These are phyloP conservation scores for Collybia sp. DNA, from an alignment of 768 basidiomycete species.

Conservation along the genomic window DNA sequence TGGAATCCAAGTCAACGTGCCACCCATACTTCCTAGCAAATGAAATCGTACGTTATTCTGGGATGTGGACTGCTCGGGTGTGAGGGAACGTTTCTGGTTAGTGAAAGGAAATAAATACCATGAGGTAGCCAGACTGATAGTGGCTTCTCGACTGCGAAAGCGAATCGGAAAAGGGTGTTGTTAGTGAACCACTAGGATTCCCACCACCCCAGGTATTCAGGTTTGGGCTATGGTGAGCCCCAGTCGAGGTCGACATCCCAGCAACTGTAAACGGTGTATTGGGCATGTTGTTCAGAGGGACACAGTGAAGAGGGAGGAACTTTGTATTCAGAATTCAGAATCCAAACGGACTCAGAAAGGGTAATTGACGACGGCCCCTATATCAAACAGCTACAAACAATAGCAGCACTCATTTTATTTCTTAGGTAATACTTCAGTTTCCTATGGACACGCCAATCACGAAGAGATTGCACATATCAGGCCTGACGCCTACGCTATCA, in stretches of 20 bases:
- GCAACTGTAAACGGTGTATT: constrained; percentile 51
- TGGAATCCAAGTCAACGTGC: constrained; percentile 10
- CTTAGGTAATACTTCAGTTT: too few species aligned
- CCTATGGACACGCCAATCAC: constrained; percentile 25
- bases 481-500: constrained; percentile 64
- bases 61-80: constrained; percentile 44
- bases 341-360: too few species aligned
- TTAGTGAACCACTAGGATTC: constrained; percentile 25
- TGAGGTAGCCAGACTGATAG: constrained; percentile 78
- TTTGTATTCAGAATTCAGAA: too few species aligned
- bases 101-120: constrained; percentile 42
- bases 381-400: too few species aligned
- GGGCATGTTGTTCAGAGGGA: constrained; percentile 23
- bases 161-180: constrained; percentile 57
- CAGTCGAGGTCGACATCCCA: constrained; percentile 52
- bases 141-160: constrained; percentile 70
- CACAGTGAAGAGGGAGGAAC: too few species aligned
- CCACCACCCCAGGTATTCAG: constrained; percentile 46
- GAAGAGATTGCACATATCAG: constrained; percentile 72
- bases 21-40: neutral
- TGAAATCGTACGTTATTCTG: constrained; percentile 48
- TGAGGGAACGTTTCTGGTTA: neutral
- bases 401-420: too few species aligned
- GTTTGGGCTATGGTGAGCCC: constrained; percentile 43
- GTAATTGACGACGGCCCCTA: too few species aligned